phyloP scores from a whole-genome alignment of 2,329 filamentous ascomycete species.

The Colletotrichum noveboracense region DNA sequence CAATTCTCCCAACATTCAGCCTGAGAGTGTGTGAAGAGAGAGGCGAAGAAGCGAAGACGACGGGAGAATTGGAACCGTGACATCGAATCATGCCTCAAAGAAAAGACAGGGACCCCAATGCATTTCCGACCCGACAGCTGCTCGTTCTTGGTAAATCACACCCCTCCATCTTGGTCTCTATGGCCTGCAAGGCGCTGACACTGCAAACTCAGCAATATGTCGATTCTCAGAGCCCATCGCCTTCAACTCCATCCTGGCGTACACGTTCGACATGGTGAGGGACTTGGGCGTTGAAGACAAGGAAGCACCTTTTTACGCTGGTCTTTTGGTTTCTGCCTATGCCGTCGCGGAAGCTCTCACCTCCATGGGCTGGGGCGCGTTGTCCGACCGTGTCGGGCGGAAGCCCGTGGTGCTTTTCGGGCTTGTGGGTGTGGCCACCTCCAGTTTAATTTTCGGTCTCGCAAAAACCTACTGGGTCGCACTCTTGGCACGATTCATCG shows the following conservation, averaged over 20 bases:
- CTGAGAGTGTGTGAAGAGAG: neutral
- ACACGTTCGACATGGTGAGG: slow-evolving; percentile 46
- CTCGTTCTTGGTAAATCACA: slow-evolving; percentile 12
- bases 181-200: neutral
- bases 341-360: slow-evolving; percentile 48
- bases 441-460: slow-evolving; percentile 46
- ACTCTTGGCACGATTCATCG: slow-evolving; percentile 43
- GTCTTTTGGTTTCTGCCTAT: slow-evolving; percentile 51
- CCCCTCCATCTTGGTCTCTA: neutral
- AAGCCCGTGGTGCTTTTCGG: slow-evolving; percentile 34
- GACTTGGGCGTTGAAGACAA: slow-evolving; percentile 38
- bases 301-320: slow-evolving; percentile 52
- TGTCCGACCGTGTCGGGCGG: slow-evolving; percentile 45
- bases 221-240: slow-evolving; percentile 51
- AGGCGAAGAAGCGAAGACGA: neutral
- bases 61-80: neutral
- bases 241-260: slow-evolving; percentile 50
- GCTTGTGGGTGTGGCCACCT: slow-evolving; percentile 37
- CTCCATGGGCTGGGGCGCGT: slow-evolving; percentile 44
- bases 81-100: slow-evolving; percentile 10
- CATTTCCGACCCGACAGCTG: slow-evolving; percentile 15
- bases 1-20: neutral
- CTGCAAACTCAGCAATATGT: slow-evolving; percentile 40
- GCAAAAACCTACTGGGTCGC: slow-evolving; percentile 47
- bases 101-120: slow-evolving; percentile 11